Evolutionary conservation across 1,284 basidiomycete species (phyloP).

Genomic region (Tilletia walkeri): DNA sequence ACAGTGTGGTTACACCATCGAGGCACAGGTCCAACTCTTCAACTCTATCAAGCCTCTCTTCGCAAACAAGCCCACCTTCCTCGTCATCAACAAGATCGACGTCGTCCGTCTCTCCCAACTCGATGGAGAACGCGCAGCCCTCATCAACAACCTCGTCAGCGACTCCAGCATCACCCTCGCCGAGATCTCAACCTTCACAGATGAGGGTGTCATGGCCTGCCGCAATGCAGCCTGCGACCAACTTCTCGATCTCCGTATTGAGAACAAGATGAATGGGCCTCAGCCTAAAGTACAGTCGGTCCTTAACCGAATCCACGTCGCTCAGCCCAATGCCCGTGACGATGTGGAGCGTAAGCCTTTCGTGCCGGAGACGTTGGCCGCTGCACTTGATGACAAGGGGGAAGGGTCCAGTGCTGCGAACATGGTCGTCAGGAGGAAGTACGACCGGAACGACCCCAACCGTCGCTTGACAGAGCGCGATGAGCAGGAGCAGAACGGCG

Average conservation of each 20-base stretch:
- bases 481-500: constrained; percentile 53
- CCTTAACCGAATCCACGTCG: constrained; percentile 53
- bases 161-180: constrained; percentile 48
- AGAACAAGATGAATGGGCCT: constrained; percentile 50
- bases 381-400: background rate
- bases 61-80: constrained; percentile 54
- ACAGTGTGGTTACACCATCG: constrained; percentile 55
- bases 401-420: background rate
- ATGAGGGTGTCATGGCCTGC: constrained; percentile 53
- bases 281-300: constrained; percentile 46
- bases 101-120: constrained; percentile 45
- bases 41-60: constrained; percentile 56
- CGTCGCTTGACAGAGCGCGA: constrained; percentile 49
- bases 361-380: constrained; percentile 36
- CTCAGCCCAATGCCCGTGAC: constrained; percentile 49
- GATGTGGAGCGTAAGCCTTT: constrained; percentile 46
- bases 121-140: constrained; percentile 42
- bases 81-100: constrained; percentile 54
- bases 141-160: constrained; percentile 46
- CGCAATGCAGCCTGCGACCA: constrained; percentile 53
- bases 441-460: constrained; percentile 45
- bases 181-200: constrained; percentile 55
- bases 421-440: constrained; percentile 44
- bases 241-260: constrained; percentile 49
- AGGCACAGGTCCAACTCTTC: constrained; percentile 55